phyloP scores from a whole-genome alignment of 148 eudicot species.

The Chenopodium album region DNA sequence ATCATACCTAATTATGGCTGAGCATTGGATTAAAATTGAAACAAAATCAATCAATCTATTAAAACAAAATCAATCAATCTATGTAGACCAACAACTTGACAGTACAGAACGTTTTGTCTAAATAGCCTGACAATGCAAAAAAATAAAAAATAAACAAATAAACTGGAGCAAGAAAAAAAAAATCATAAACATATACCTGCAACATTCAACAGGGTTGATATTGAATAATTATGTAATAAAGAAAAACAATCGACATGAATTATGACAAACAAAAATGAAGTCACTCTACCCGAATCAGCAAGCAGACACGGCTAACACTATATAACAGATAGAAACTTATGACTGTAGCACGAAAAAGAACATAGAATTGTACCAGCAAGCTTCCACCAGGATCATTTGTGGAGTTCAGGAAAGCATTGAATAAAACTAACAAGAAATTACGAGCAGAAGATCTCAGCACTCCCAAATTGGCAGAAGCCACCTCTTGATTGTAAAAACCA shows the following conservation, averaged over 20 bases:
- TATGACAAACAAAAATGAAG: neutral
- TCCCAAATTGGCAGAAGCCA: constrained; percentile 65
- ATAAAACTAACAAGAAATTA: constrained; percentile 52
- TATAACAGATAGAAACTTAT: neutral
- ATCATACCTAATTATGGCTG: too few relatives aligned
- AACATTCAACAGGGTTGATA: too few relatives aligned
- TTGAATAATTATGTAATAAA: too few relatives aligned
- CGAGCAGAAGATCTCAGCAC: constrained; percentile 63
- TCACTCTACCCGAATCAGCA: neutral
- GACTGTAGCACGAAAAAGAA: neutral
- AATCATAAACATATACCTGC: too few relatives aligned
- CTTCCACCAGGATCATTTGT: constrained; percentile 70
- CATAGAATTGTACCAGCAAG: constrained; percentile 56
- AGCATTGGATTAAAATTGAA: too few relatives aligned
- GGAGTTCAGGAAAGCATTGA: constrained; percentile 56
- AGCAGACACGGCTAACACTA: neutral
- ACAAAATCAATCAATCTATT: too few relatives aligned
- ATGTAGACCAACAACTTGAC: too few relatives aligned
- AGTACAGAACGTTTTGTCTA: too few relatives aligned
- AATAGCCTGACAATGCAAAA: too few relatives aligned
- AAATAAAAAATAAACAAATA: too few relatives aligned
- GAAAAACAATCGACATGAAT: neutral
- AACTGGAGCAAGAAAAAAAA: too few relatives aligned
- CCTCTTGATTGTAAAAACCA: constrained; percentile 50
- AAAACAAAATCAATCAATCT: too few relatives aligned